Percentiles rank a stretch among this genome's conserved stretches.
phyloP scores from a whole-genome alignment of 202 grass and related monocot species.

The Schoenoplectus tabernaemontani region DNA sequence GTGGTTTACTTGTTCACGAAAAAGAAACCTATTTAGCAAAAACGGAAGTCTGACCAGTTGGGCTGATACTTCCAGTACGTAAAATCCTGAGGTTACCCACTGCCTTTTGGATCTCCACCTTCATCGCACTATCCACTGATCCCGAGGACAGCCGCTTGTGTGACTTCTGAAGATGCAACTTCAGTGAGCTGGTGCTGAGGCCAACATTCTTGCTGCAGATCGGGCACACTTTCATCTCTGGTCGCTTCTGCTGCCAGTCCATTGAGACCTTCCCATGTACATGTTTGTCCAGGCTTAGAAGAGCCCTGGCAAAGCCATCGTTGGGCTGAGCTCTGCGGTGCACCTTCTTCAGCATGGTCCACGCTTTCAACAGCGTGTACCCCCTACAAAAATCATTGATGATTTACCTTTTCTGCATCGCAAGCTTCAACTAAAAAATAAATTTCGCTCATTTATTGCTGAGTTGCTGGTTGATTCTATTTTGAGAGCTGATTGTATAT shows the following conservation, averaged over 20 bases:
- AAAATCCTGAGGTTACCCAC: constrained; percentile 42
- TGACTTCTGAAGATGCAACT: constrained; percentile 82
- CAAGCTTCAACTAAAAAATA: not conserved
- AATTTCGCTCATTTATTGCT: not conserved
- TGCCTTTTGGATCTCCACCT: constrained; percentile 65
- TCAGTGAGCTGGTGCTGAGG: constrained; percentile 92
- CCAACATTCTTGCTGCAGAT: constrained; percentile 77
- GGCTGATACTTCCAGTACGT: constrained; percentile 54
- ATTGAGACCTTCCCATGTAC: constrained; percentile 79
- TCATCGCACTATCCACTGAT: constrained; percentile 80
- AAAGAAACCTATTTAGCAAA: not conserved
- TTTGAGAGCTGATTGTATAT: not conserved
- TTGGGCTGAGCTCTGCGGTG: constrained; percentile 74
- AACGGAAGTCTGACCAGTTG: constrained; percentile 38
- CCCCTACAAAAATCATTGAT: constrained; percentile 28
- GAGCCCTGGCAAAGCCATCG: constrained; percentile 67
- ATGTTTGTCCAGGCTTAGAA: constrained; percentile 57
- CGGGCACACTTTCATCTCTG: constrained; percentile 83
- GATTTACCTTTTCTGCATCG: not conserved
- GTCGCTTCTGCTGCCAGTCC: constrained; percentile 84
- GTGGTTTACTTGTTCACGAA: not conserved
- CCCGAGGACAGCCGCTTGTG: constrained; percentile 59
- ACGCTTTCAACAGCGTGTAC: constrained; percentile 58
- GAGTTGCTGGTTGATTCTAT: not conserved
- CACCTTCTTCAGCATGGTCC: constrained; percentile 73